Evolutionary conservation across 257 asterid species (phyloP).

Genomic region (Catharanthus roseus): DNA sequence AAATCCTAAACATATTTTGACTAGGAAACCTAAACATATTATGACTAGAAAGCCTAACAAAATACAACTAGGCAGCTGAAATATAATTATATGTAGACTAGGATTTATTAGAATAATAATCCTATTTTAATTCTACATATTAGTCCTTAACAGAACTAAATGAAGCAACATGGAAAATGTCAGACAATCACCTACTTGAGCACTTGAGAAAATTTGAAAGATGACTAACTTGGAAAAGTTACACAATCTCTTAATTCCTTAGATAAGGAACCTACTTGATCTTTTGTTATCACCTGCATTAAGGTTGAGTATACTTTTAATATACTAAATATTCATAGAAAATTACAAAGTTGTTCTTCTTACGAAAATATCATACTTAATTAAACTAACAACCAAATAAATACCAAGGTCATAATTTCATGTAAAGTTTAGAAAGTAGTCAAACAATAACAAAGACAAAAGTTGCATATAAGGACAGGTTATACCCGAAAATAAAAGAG

Average conservation of each 20-base stretch:
- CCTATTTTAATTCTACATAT: no score
- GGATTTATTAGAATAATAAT: no score
- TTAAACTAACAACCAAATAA: no score
- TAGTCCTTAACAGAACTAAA: no score
- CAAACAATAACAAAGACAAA: not conserved
- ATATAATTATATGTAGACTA: no score
- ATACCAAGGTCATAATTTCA: not conserved
- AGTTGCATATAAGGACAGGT: not conserved
- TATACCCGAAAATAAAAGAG: not conserved
- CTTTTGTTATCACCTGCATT: slow-evolving; percentile 79
- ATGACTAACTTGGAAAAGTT: slow-evolving; percentile 63
- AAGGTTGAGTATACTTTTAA: slow-evolving; percentile 8
- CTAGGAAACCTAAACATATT: no score
- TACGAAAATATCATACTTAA: not conserved
- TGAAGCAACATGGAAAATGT: not conserved
- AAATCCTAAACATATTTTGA: no score
- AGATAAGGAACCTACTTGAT: slow-evolving; percentile 83
- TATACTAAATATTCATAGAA: not conserved
- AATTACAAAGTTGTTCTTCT: not conserved
- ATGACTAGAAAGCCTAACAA: no score
- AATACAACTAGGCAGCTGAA: no score
- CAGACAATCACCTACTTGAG: not conserved
- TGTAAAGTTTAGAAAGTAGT: not conserved
- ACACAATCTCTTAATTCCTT: slow-evolving; percentile 88
- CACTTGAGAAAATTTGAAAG: slow-evolving; percentile 19